Conservation (phyloP, 805 yeast species). For the Candida ponderosae region DNA sequence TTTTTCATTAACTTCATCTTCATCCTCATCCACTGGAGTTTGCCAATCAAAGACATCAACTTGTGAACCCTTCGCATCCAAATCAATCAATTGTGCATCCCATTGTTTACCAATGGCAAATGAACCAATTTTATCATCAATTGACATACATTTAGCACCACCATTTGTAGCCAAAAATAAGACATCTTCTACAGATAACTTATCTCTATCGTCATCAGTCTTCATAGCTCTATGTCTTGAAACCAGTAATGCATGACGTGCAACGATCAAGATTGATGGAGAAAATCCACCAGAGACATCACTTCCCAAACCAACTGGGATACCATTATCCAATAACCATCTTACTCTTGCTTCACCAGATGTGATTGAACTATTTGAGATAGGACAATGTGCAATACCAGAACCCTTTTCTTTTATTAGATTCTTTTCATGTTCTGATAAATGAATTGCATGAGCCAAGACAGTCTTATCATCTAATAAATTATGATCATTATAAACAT, state of each 20-base stretch:
- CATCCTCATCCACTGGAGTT: constrained; percentile 24
- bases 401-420: constrained; percentile 45
- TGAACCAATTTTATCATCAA: constrained; percentile 53
- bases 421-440: constrained; percentile 54
- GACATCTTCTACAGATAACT: constrained; percentile 61
- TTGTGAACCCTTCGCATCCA: constrained; percentile 43
- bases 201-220: constrained; percentile 34
- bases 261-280: constrained; percentile 54
- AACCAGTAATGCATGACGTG: constrained; percentile 63
- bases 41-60: constrained; percentile 78
- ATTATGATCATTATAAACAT: constrained; percentile 61
- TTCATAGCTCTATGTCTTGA: constrained; percentile 66
- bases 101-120: constrained; percentile 74
- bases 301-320: constrained; percentile 77
- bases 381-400: constrained; percentile 91
- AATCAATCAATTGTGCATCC: constrained; percentile 75
- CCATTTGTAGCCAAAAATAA: constrained; percentile 81
- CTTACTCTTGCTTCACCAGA: constrained; percentile 87
- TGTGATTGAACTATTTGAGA: constrained; percentile 79
- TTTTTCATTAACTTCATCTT: constrained; percentile 27
- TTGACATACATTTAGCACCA: constrained; percentile 71
- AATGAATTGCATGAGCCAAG: constrained; percentile 84
- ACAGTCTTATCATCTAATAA: constrained; percentile 61
- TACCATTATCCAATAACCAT: constrained; percentile 51
- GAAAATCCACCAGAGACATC: constrained; percentile 76